These are phyloP conservation scores for Lentinula guzmanii DNA, from an alignment of 768 basidiomycete genomes.

Conservation along the genomic window DNA sequence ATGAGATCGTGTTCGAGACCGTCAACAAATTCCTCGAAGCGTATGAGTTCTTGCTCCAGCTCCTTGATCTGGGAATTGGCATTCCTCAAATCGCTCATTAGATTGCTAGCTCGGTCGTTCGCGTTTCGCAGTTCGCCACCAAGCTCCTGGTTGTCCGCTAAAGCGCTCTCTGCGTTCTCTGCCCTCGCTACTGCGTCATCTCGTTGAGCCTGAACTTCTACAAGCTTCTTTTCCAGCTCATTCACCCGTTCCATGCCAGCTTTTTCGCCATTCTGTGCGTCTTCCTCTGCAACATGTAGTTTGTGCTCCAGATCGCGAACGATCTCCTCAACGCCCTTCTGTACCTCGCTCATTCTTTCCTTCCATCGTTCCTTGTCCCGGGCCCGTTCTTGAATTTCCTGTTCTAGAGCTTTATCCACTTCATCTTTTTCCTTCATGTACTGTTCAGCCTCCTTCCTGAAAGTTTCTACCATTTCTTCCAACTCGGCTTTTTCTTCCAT, in stretches of 20 bases:
- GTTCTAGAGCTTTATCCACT: conserved; percentile 39
- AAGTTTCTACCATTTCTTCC: conserved; percentile 44
- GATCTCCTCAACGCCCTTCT: conserved; percentile 62
- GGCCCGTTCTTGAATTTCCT: conserved; percentile 51
- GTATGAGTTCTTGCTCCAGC: conserved; percentile 55
- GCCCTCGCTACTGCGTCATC: conserved; percentile 54
- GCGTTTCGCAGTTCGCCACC: conserved; percentile 63
- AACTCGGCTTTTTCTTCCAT: conserved; percentile 48
- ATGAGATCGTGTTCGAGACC: conserved; percentile 52
- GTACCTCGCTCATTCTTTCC: conserved; percentile 65
- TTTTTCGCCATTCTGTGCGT: conserved; percentile 33
- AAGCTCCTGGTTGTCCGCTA: conserved; percentile 62
- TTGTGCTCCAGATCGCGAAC: conserved; percentile 59
- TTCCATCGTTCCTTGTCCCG: conserved; percentile 68
- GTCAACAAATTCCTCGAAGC: conserved; percentile 44
- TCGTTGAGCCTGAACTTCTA: conserved; percentile 42
- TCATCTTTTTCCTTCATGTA: conserved; percentile 40
- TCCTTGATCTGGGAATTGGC: conserved; percentile 54
- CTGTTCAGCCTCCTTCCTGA: conserved; percentile 44
- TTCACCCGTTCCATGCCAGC: conserved; percentile 28
- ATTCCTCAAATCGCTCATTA: conserved; percentile 54
- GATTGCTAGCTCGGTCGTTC: conserved; percentile 49
- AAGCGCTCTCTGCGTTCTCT: conserved; percentile 55
- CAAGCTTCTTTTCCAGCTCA: conserved; percentile 41
- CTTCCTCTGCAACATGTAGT: conserved; percentile 44